These are phyloP conservation scores for Suhomyces maxii DNA, from an alignment of 1,139 yeast species.

Conservation along the genomic window DNA sequence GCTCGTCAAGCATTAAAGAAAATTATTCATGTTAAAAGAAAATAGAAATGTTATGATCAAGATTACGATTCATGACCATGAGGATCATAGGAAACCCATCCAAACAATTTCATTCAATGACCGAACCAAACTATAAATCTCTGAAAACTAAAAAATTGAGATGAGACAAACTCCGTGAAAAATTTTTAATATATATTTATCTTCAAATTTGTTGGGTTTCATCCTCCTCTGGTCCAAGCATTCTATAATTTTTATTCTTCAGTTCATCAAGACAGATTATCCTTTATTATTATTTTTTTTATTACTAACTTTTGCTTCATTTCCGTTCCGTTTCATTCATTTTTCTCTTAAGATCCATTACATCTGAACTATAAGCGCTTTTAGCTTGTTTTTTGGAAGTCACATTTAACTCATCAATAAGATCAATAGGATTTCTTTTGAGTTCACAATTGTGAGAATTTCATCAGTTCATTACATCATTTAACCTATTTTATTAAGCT, in stretches of 20 bases:
- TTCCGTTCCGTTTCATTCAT: not conserved
- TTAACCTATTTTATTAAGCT: no score
- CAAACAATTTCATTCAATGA: not conserved
- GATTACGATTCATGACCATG: conserved; percentile 6
- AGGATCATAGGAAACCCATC: not conserved
- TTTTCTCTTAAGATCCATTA: not conserved
- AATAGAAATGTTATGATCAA: conserved; percentile 10
- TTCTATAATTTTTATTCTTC: not conserved
- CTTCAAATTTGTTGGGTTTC: not conserved
- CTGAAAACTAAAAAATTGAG: no score
- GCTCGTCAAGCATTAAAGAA: conserved; percentile 45
- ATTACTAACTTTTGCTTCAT: not conserved
- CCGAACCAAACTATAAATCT: no score
- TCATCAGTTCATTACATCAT: no score
- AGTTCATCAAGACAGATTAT: not conserved
- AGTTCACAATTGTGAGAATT: no score
- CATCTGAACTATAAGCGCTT: no score
- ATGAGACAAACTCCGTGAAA: not conserved
- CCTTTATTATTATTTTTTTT: not conserved
- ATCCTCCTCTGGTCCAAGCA: not conserved
- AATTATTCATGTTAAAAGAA: conserved; percentile 38
- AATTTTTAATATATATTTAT: not conserved
- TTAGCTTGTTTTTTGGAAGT: no score
- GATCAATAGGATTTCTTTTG: no score
- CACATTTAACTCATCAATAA: no score